Base-by-base conservation (phyloP, 2,329 filamentous ascomycete species). In the Achaetomium macrosporum region DNA sequence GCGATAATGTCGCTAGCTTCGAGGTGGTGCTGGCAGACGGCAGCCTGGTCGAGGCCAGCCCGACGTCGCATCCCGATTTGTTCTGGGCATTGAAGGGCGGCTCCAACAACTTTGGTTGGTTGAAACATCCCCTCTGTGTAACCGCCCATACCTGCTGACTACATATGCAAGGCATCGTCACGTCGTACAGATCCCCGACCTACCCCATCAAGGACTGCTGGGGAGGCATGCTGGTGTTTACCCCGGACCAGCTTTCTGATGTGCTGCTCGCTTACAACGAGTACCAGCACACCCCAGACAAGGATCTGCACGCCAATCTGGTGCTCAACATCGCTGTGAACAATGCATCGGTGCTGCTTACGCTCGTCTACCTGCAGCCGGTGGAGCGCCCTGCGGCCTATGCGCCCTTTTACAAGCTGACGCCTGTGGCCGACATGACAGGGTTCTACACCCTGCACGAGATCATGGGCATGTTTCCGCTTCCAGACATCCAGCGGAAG, bases 261-360 rank as follows among this genome's bases (percentile, higher is more conserved):
- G 39, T 49, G n/a, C 16, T 55, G 39, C n/a, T 43, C 1, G 53
- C 48, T 17, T 42, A 41, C 15, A 19, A 51, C 40, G 33, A 36
- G 15, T 49, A 55, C 40, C 51, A 54, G 35, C 29, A 31, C 31
- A 31, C 36, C 3, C 31, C 47, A 8, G 46, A 53, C 31, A 54
- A 54, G 36, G 51, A 51, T 25, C 43, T 39, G 25, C 25, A 56
- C 17, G 50, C 54, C 13, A 45, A 49, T 20, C 16, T 57, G 35
- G 19, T 41, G 4, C 17, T 56, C 40, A 50, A 53, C 29, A 11
- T 56, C 10, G 31, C 25, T n/a, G 12, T 40, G 29, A 44, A 30
- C 35, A 51, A 47, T n/a, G 30, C 31, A 19, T 37, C 50, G 17
- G 16, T 55, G 16, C 33, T 51, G 29, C 15, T 52, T 13, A 52